Conservation (phyloP, 148 eudicot genomes). For the Beta vulgaris region DNA sequence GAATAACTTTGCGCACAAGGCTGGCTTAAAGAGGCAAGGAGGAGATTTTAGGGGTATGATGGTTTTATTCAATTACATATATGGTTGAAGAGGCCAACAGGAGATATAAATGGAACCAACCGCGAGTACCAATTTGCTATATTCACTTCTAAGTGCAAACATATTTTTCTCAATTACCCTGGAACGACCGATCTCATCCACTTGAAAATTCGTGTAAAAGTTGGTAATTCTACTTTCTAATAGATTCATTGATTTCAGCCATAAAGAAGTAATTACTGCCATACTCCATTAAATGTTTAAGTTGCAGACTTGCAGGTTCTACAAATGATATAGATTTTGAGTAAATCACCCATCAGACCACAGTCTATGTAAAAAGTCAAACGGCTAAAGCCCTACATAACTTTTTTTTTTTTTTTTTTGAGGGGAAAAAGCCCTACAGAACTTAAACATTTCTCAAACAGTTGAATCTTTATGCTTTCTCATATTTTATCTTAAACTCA, state of each 20-base stretch:
- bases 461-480: not conserved
- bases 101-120: not conserved
- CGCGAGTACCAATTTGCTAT: not conserved
- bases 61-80: not conserved
- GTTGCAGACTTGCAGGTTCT: too few species aligned
- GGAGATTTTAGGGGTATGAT: not conserved
- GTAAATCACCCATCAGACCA: too few species aligned
- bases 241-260: not conserved
- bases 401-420: too few species aligned
- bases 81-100: not conserved
- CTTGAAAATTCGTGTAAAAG: too few species aligned
- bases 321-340: too few species aligned
- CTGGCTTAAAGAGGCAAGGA: not conserved
- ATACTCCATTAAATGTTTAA: not conserved
- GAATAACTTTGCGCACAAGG: not conserved
- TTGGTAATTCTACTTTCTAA: too few species aligned
- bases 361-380: too few species aligned
- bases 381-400: too few species aligned
- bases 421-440: too few species aligned
- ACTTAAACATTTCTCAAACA: too few species aligned
- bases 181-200: too few species aligned
- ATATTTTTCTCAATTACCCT: not conserved
- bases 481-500: not conserved
- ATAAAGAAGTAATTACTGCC: not conserved
- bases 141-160: not conserved